Evolutionary conservation across 306 rosid species (phyloP).

Genomic region (Vigna unguiculata): DNA sequence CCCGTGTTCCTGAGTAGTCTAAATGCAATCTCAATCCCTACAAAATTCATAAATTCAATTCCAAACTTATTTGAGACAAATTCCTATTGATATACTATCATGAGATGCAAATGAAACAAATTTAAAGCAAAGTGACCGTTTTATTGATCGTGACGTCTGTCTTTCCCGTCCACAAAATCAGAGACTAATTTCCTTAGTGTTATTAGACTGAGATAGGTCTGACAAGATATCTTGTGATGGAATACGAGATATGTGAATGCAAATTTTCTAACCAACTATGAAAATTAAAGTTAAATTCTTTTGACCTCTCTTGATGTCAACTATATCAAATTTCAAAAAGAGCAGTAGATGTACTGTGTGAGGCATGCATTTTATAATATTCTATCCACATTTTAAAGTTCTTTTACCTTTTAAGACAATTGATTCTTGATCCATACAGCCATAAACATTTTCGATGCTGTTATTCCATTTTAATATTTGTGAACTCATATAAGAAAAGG

Average conservation of each 20-base stretch:
- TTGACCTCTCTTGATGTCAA: background rate
- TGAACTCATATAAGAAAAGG: constrained; percentile 11
- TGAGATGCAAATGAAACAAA: no score
- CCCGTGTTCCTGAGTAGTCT: constrained; percentile 68
- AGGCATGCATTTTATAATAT: background rate
- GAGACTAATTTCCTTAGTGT: no score
- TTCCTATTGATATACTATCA: background rate
- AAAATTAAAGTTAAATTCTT: no score
- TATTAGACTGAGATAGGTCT: no score
- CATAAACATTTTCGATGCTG: background rate
- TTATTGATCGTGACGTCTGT: no score
- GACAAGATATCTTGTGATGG: no score
- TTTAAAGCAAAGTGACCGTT: no score
- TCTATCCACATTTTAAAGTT: background rate
- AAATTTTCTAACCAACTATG: no score
- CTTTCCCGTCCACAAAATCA: no score
- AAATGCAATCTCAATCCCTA: constrained; percentile 93
- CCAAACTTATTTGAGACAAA: constrained; percentile 36
- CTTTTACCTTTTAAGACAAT: background rate
- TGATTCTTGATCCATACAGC: background rate
- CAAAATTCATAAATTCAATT: constrained; percentile 31
- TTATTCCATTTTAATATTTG: constrained; percentile 4
- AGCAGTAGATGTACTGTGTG: background rate
- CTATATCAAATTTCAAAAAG: background rate
- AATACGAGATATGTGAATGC: no score